Percentiles rank a stretch among this genome's conserved stretches.
Evolutionary conservation across 2,329 filamentous ascomycete species (phyloP).

Genomic region (Diaporthe batatas): DNA sequence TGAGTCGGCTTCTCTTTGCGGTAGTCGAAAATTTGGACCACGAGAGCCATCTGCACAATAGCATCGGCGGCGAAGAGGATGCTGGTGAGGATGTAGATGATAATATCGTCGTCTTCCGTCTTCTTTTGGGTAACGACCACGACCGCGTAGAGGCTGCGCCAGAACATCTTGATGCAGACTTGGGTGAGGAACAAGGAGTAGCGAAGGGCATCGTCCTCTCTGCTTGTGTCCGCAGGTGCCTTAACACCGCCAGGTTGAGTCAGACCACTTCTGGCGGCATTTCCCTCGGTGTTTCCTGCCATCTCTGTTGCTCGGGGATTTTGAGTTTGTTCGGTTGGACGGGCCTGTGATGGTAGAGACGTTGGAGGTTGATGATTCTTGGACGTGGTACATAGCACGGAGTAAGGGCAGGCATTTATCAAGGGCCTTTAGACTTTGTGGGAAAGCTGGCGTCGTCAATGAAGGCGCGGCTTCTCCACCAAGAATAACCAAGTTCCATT

Average conservation of each 20-base stretch:
- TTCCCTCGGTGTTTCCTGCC: not conserved
- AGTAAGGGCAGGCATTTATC: not conserved
- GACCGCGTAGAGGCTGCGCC: not conserved
- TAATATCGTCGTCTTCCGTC: no score
- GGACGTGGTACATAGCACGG: not conserved
- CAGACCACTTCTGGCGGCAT: not conserved
- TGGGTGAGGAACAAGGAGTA: not conserved
- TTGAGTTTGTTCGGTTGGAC: no score
- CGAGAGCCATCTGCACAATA: not conserved
- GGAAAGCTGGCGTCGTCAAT: not conserved
- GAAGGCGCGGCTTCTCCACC: not conserved
- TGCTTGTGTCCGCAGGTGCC: no score
- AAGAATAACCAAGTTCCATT: no score
- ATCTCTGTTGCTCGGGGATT: not conserved
- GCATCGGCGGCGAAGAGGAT: not conserved
- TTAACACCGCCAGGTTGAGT: no score
- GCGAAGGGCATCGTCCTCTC: not conserved
- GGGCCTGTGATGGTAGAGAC: not conserved
- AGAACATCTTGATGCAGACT: not conserved
- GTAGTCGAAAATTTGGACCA: no score
- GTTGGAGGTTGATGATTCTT: not conserved
- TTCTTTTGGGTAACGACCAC: not conserved
- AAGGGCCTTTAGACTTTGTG: not conserved
- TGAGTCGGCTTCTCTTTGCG: no score
- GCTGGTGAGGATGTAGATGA: no score